phyloP scores from a whole-genome alignment of 2,329 filamentous ascomycete species.

The Aspergillus pseudoglaucus region DNA sequence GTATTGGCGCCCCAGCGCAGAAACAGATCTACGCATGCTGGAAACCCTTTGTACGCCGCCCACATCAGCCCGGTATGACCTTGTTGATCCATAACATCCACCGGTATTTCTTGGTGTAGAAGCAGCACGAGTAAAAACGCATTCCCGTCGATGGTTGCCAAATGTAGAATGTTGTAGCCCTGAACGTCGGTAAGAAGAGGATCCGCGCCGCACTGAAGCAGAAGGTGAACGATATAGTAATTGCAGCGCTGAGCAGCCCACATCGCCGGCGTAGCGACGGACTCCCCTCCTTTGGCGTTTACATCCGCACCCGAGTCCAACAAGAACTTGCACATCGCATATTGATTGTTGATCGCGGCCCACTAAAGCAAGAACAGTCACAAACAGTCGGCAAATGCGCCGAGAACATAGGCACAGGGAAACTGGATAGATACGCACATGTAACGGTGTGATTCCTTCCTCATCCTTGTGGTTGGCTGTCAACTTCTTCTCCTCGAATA shows the following conservation, averaged over 20 bases:
- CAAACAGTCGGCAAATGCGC: background rate
- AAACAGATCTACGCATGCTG: slow-evolving; percentile 84
- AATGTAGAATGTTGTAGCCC: slow-evolving; percentile 96
- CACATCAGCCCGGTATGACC: slow-evolving; percentile 97
- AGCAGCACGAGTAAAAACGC: slow-evolving; percentile 82
- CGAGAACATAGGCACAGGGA: background rate
- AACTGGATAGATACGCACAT: slow-evolving; percentile 54
- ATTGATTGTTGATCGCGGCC: slow-evolving; percentile 98
- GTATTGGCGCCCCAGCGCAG: slow-evolving; percentile 93
- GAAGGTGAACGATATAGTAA: slow-evolving; percentile 90
- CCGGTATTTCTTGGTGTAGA: slow-evolving; percentile 89
- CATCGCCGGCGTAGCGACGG: slow-evolving; percentile 84
- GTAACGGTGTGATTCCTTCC: slow-evolving; percentile 90
- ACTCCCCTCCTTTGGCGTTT: slow-evolving; percentile 93
- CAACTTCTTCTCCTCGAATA: slow-evolving; percentile 76
- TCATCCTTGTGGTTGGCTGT: slow-evolving; percentile 79
- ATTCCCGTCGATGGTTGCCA: slow-evolving; percentile 95
- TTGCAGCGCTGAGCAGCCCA: slow-evolving; percentile 97
- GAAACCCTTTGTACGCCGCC: slow-evolving; percentile 96
- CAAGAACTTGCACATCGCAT: slow-evolving; percentile 93
- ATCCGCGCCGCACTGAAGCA: slow-evolving; percentile 86
- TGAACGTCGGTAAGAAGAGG: slow-evolving; percentile 87
- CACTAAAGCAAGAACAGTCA: slow-evolving; percentile 53
- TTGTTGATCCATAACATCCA: slow-evolving; percentile 82
- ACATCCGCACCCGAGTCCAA: slow-evolving; percentile 80